phyloP scores from a whole-genome alignment of 306 rosid genomes.

The Gynostemma pentaphyllum region DNA sequence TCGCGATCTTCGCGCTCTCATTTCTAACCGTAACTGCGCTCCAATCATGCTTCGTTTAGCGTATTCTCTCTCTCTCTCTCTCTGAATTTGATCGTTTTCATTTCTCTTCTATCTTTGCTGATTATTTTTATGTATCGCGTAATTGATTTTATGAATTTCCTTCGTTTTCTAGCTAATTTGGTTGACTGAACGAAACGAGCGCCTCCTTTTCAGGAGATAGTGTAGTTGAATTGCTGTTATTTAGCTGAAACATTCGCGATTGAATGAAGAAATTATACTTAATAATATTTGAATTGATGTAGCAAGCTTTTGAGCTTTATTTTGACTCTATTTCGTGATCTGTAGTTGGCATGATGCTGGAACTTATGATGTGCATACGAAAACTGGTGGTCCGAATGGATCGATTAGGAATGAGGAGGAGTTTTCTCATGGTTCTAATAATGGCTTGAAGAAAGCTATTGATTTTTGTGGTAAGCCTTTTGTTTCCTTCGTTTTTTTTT shows the following conservation, averaged over 20 bases:
- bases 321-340: neutral
- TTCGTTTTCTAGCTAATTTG: neutral
- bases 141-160: neutral
- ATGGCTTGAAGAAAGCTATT: slow-evolving; percentile 76
- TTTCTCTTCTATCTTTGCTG: neutral
- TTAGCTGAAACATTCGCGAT: no score
- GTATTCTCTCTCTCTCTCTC: slow-evolving; percentile 27
- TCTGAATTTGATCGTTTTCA: slow-evolving; percentile 1
- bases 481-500: neutral
- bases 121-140: neutral
- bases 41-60: slow-evolving; percentile 92
- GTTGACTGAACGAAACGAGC: neutral
- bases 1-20: slow-evolving; percentile 85
- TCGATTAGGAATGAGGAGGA: slow-evolving; percentile 85
- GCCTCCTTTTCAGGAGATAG: neutral
- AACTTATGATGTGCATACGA: slow-evolving; percentile 59
- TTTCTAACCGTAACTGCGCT: slow-evolving; percentile 69
- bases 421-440: slow-evolving; percentile 66
- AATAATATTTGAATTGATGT: neutral
- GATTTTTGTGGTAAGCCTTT: slow-evolving; percentile 58
- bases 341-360: slow-evolving; percentile 97
- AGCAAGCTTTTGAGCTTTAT: neutral
- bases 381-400: slow-evolving; percentile 86
- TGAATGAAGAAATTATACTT: neutral
- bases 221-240: neutral